Percentiles rank a stretch among this genome's conserved stretches.
Evolutionary conservation across 441 rosid species (phyloP).

Genomic region (Eruca vesicaria): DNA sequence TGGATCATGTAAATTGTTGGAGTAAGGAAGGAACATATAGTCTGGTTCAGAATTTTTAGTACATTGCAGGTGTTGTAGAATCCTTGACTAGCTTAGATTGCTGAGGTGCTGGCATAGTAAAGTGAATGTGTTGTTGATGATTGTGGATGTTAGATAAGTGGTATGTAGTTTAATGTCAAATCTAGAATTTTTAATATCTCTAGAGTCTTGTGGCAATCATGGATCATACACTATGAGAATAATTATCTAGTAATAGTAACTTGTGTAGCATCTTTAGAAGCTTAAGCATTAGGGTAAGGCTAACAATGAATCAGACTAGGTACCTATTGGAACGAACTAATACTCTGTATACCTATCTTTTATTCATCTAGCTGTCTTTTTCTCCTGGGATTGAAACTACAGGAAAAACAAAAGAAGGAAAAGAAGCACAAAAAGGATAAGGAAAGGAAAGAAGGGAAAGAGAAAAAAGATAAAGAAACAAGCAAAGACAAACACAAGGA

Average conservation of each 20-base stretch:
- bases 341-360: constrained; percentile 1
- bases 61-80: neutral
- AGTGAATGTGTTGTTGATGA: neutral
- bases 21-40: neutral
- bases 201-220: neutral
- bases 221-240: neutral
- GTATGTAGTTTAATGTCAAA: neutral
- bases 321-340: neutral
- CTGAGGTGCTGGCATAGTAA: neutral
- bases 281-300: neutral
- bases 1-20: neutral
- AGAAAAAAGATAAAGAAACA: constrained; percentile 53
- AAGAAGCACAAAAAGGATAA: constrained; percentile 58
- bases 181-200: neutral
- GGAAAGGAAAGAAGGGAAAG: constrained; percentile 58
- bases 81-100: neutral
- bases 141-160: constrained; percentile 15
- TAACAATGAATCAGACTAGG: neutral
- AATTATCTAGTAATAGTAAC: neutral
- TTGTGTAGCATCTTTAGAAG: constrained; percentile 1
- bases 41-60: neutral
- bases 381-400: constrained; percentile 15
- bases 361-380: constrained; percentile 7
- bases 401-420: constrained; percentile 61
- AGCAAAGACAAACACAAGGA: constrained; percentile 52